Conservation (phyloP, 306 rosid genomes). For the Acacia melanoxylon region DNA sequence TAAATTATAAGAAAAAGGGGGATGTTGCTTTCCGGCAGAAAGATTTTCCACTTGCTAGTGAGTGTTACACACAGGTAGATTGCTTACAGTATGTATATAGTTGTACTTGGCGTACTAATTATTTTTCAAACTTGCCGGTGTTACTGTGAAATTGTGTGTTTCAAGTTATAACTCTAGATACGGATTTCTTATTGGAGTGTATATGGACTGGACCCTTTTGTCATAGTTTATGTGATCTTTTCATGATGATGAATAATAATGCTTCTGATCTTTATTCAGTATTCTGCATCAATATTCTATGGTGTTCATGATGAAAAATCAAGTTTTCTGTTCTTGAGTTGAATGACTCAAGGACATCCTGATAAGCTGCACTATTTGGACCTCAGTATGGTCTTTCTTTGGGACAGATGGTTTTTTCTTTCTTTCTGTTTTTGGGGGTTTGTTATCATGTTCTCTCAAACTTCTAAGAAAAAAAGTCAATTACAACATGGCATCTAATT, state of each 20-base stretch:
- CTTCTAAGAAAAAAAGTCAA: background rate
- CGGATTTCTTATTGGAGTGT: conserved; percentile 1
- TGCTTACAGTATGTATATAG: conserved; percentile 22
- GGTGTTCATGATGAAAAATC: background rate
- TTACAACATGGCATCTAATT: background rate
- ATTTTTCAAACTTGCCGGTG: background rate
- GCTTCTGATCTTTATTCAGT: conserved; percentile 14
- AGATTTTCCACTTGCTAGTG: conserved; percentile 64
- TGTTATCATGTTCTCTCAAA: background rate
- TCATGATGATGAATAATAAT: background rate
- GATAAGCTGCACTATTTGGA: conserved; percentile 14
- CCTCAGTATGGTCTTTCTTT: background rate
- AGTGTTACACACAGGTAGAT: conserved; percentile 67
- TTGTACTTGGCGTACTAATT: conserved; percentile 8
- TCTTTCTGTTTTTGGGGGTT: background rate
- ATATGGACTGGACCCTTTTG: background rate
- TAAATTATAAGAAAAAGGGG: conserved; percentile 73
- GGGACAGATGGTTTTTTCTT: background rate
- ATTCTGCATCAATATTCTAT: conserved; percentile 6
- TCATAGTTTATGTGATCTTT: conserved; percentile 2
- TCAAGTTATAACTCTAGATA: conserved; percentile 1
- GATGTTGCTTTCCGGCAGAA: conserved; percentile 67
- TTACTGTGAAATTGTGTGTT: background rate
- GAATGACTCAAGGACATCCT: background rate
- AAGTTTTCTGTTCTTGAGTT: background rate